Base-by-base conservation (phyloP, 768 basidiomycete species). In the Leccinum ochraceum region DNA sequence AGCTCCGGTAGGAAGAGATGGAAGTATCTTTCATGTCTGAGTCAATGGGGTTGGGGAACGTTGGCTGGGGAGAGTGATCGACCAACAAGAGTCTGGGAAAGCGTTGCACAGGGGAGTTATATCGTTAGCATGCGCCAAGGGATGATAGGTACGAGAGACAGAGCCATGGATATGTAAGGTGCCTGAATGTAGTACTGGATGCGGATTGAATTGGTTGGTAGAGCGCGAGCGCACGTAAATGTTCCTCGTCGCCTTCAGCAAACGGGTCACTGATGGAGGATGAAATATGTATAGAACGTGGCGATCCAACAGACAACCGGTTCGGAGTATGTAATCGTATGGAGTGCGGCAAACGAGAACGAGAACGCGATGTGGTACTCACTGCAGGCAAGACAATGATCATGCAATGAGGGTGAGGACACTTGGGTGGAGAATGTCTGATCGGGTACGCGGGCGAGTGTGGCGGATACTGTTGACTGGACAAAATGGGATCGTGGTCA, bases 21-120 rank as follows among this genome's bases (percentile, higher is more conserved):
- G 87, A 83, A 63, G 83, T 78, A 79, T 92, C 90, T 81, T 93
- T 93, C 92, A 93, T 93, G 76, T 80, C 80, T 80, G 65, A 53
- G 59, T 59, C 20, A 17, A 68, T 36, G 55, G 26, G 9, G 56
- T 66, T 62, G 62, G 65, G 61, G 63, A 73, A 69, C 69, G 78
- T 74, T 66, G 78, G 73, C 67, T 77, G 76, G 73, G 77, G 75
- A 67, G 75, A 72, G 67, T 69, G 71, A 75, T 77, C 69, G 76
- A 78, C 78, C 74, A 78, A 77, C 77, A 74, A 71, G 67, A 76
- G 71, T 70, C 81, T 84, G 63, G 61, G 57, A 32, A 66, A 66
- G 61, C 69, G 67, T 60, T 61, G 59, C 54, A 58, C 63, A 60
- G 68, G 56, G 59, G 59, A 36, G 56, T 36, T 63, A 67, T 60